Percentiles rank a stretch among this genome's conserved stretches.
Evolutionary conservation across 2,329 filamentous ascomycete genomes (phyloP).

Genomic region (Rugonectria rugulosa): DNA sequence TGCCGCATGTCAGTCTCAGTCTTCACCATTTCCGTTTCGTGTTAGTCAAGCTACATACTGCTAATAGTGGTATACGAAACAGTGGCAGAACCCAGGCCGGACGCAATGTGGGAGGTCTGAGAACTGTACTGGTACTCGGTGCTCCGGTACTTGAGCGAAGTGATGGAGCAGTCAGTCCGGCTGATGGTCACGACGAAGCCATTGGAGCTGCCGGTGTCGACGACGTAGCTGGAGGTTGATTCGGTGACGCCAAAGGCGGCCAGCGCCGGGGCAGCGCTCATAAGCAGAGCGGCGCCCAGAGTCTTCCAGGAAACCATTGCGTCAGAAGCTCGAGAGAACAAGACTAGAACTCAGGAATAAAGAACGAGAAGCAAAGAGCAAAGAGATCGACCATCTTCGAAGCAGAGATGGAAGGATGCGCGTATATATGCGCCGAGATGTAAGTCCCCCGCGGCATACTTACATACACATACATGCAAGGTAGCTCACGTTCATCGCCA

Average conservation of each 20-base stretch:
- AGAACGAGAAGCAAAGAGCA: not conserved
- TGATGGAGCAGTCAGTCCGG: slow-evolving; percentile 67
- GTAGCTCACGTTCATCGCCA: slow-evolving; percentile 11
- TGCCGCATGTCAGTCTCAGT: slow-evolving; percentile 2
- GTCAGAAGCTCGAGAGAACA: not conserved
- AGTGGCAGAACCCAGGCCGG: slow-evolving; percentile 56
- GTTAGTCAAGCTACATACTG: slow-evolving; percentile 26
- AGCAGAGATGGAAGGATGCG: slow-evolving; percentile 2
- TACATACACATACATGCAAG: too few relatives aligned
- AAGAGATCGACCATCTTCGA: not conserved
- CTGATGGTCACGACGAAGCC: slow-evolving; percentile 59
- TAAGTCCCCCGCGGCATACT: not conserved
- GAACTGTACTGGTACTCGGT: slow-evolving; percentile 63
- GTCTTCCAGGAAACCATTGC: slow-evolving; percentile 35
- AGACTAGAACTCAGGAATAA: not conserved
- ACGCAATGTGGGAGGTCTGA: slow-evolving; percentile 50
- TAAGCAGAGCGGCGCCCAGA: slow-evolving; percentile 41
- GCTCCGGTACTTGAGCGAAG: slow-evolving; percentile 66
- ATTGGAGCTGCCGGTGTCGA: slow-evolving; percentile 58
- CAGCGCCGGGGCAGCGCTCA: slow-evolving; percentile 40
- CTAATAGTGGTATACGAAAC: slow-evolving; percentile 56
- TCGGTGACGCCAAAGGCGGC: slow-evolving; percentile 53
- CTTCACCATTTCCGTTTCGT: not conserved
- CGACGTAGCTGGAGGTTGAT: slow-evolving; percentile 50
- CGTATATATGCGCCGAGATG: slow-evolving; percentile 18